phyloP scores from a whole-genome alignment of 306 rosid species.

The Datisca glomerata region DNA sequence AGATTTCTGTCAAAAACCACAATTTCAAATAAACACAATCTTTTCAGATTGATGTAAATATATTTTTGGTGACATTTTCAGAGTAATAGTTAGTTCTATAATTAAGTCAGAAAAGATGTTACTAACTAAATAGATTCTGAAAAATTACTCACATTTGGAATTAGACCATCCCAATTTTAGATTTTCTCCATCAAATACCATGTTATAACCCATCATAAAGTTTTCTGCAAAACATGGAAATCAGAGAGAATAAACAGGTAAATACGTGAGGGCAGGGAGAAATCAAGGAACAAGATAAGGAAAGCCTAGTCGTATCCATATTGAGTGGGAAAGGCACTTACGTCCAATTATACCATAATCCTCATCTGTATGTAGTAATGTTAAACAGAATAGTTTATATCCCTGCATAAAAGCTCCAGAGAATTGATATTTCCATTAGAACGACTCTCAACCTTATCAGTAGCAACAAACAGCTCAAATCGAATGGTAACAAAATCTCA shows the following conservation, averaged over 20 bases:
- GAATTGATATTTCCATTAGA: slow-evolving; percentile 11
- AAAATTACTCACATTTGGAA: slow-evolving; percentile 40
- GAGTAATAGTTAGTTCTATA: too few species aligned
- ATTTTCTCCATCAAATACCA: slow-evolving; percentile 55
- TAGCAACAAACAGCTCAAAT: neutral
- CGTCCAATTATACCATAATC: slow-evolving; percentile 47
- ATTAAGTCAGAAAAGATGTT: neutral
- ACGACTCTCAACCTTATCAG: slow-evolving; percentile 4
- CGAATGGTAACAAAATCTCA: neutral
- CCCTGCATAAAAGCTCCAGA: slow-evolving; percentile 29
- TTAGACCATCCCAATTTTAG: slow-evolving; percentile 49
- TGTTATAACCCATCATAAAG: slow-evolving; percentile 36
- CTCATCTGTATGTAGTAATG: slow-evolving; percentile 11
- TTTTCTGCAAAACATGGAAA: slow-evolving; percentile 28
- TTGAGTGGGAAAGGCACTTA: slow-evolving; percentile 19
- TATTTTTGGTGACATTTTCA: too few species aligned
- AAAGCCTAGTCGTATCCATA: neutral
- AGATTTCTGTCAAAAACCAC: neutral
- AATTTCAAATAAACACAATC: neutral
- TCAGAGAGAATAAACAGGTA: neutral
- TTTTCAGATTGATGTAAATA: neutral
- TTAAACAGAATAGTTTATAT: slow-evolving; percentile 25
- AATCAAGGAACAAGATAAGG: neutral
- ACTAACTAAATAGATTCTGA: neutral
- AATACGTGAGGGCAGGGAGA: too few species aligned